phyloP scores from a whole-genome alignment of 768 basidiomycete species.

The Pisolithus orientalis region DNA sequence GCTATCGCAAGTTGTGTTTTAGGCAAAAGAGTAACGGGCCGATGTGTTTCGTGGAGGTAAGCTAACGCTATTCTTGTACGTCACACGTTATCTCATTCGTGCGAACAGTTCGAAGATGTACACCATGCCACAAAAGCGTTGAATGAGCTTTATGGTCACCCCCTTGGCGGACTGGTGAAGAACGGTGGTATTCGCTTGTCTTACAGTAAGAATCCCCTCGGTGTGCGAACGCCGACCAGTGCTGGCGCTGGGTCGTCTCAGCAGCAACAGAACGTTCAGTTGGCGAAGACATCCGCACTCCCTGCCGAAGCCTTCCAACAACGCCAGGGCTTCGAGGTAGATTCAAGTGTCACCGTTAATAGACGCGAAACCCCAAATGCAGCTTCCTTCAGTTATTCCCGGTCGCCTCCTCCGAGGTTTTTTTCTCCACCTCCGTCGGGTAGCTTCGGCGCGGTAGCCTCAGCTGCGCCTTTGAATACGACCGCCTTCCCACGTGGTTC shows the following conservation, averaged over 20 bases:
- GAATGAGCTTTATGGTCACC: slow-evolving; percentile 85
- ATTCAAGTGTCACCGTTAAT: slow-evolving; percentile 11
- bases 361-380: slow-evolving; percentile 21
- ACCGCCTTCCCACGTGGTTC: slow-evolving; percentile 23
- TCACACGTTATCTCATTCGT: slow-evolving; percentile 1
- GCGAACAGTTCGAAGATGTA: slow-evolving; percentile 82
- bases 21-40: slow-evolving; percentile 96
- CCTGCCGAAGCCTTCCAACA: slow-evolving; percentile 21
- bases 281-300: slow-evolving; percentile 22
- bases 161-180: slow-evolving; percentile 87
- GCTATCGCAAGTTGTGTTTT: slow-evolving; percentile 90
- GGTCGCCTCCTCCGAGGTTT: slow-evolving; percentile 30
- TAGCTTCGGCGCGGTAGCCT: slow-evolving; percentile 22
- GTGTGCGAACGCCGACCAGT: slow-evolving; percentile 76
- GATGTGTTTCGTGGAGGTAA: slow-evolving; percentile 98
- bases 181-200: slow-evolving; percentile 93
- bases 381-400: slow-evolving; percentile 26
- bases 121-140: slow-evolving; percentile 79
- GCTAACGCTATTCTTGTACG: slow-evolving; percentile 7
- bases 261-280: slow-evolving; percentile 21
- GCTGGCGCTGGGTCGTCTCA: slow-evolving; percentile 24
- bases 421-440: slow-evolving; percentile 27
- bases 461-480: slow-evolving; percentile 19
- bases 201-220: slow-evolving; percentile 98
- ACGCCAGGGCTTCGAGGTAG: slow-evolving; percentile 25